Percentiles rank a stretch among this genome's conserved stretches.
These are phyloP conservation scores for Alternaria sp. DNA, from an alignment of 2,329 filamentous ascomycete species.

Conservation along the genomic window DNA sequence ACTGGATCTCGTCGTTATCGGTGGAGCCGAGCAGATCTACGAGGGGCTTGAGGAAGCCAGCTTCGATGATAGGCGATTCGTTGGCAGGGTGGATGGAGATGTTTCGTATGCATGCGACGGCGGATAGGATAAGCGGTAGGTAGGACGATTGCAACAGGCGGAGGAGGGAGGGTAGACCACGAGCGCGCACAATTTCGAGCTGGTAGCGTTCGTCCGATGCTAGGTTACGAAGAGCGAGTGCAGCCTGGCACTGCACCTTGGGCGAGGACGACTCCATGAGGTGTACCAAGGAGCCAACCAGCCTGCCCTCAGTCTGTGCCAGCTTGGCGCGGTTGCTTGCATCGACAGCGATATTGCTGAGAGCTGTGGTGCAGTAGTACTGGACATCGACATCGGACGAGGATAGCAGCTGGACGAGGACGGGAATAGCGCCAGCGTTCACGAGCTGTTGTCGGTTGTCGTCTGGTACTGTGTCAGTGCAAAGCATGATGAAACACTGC, in stretches of 20 bases:
- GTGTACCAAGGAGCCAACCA: constrained; percentile 92
- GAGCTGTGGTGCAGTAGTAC: constrained; percentile 97
- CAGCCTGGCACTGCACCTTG: constrained; percentile 97
- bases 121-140: constrained; percentile 91
- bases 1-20: constrained; percentile 98
- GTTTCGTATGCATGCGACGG: constrained; percentile 97
- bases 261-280: constrained; percentile 93
- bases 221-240: constrained; percentile 89
- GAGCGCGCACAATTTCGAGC: constrained; percentile 91
- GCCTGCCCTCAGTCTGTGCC: constrained; percentile 84
- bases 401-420: constrained; percentile 91
- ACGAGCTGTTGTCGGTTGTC: constrained; percentile 98
- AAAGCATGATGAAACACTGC: background rate
- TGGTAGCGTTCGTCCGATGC: constrained; percentile 99
- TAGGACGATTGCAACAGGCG: constrained; percentile 94
- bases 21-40: constrained; percentile 94
- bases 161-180: constrained; percentile 83
- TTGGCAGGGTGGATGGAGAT: constrained; percentile 98
- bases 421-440: constrained; percentile 95
- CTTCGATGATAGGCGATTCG: constrained; percentile 98
- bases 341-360: constrained; percentile 98
- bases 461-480: constrained; percentile 61
- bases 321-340: constrained; percentile 88
- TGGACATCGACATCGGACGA: constrained; percentile 96
- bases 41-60: constrained; percentile 90